Evolutionary conservation across 352 stramenopile genomes (phyloP).

Genomic region (Blastocystis sp.): DNA sequence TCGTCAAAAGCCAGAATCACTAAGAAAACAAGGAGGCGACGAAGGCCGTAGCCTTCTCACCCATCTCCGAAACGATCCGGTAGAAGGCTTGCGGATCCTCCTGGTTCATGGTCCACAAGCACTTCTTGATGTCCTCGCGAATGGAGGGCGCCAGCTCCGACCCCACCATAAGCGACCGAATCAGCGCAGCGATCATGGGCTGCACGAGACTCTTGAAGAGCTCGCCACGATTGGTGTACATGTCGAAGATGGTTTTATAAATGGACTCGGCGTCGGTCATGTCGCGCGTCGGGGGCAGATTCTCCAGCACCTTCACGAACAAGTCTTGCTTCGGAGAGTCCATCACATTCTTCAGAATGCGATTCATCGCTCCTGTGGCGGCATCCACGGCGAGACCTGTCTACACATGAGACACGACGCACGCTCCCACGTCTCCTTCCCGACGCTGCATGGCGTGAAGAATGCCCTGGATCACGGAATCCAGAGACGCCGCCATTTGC

Average conservation of each 20-base stretch:
- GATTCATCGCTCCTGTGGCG: conserved; percentile 31
- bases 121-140: neutral
- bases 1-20: too few relatives aligned
- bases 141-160: neutral
- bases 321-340: conserved; percentile 41
- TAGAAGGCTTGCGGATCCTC: conserved; percentile 5
- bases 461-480: conserved; percentile 4
- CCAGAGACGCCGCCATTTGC: neutral
- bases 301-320: conserved; percentile 36
- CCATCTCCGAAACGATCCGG: neutral
- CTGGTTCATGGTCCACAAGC: neutral
- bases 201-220: conserved; percentile 22
- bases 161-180: conserved; percentile 35
- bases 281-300: conserved; percentile 7
- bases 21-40: neutral
- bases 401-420: neutral
- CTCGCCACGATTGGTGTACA: conserved; percentile 33
- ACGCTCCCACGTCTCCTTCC: neutral
- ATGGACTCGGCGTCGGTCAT: neutral
- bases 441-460: conserved; percentile 7
- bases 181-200: neutral
- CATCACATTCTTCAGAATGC: conserved; percentile 45
- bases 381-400: conserved; percentile 8
- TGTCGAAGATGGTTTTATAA: conserved; percentile 37
- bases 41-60: neutral